A percentile compares a stretch with the other conserved stretches of the same genome.
Conservation (phyloP, 192 early-diverging fungal species). For the Lobosporangium transversale region DNA sequence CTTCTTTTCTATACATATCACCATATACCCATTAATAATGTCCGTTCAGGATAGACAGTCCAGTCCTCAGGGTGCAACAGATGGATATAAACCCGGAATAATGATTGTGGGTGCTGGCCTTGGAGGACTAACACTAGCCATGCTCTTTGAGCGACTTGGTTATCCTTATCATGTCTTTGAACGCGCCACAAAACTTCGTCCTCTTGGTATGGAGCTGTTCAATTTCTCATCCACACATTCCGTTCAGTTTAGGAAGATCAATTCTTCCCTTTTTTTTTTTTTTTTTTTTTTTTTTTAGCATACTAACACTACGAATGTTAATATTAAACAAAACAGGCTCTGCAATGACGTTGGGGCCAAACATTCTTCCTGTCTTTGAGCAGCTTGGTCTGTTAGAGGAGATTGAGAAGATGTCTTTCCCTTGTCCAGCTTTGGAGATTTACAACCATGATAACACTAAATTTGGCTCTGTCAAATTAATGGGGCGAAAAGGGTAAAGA, state of each 20-base stretch:
- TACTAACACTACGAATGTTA: background rate
- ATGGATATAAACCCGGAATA: no score
- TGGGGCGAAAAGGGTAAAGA: no score
- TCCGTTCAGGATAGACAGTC: no score
- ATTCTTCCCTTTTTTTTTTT: background rate
- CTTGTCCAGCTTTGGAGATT: background rate
- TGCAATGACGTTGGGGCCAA: conserved; percentile 4
- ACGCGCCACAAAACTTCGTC: background rate
- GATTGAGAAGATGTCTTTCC: conserved; percentile 10
- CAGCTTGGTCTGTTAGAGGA: conserved; percentile 31
- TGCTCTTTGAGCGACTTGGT: background rate
- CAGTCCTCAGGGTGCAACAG: no score
- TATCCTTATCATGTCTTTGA: conserved; percentile 1
- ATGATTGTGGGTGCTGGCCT: conserved; percentile 8
- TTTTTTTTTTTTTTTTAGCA: background rate
- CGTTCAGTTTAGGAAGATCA: background rate
- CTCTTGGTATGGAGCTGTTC: conserved; percentile 15
- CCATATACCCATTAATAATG: no score
- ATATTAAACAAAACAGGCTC: background rate
- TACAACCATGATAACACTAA: background rate
- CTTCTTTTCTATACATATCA: no score
- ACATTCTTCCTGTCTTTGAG: conserved; percentile 17
- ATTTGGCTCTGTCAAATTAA: conserved; percentile 10
- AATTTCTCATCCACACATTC: no score
- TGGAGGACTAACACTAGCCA: background rate